Conservation (phyloP, 2,329 filamentous ascomycete genomes). For the Fusarium mundagurra region DNA sequence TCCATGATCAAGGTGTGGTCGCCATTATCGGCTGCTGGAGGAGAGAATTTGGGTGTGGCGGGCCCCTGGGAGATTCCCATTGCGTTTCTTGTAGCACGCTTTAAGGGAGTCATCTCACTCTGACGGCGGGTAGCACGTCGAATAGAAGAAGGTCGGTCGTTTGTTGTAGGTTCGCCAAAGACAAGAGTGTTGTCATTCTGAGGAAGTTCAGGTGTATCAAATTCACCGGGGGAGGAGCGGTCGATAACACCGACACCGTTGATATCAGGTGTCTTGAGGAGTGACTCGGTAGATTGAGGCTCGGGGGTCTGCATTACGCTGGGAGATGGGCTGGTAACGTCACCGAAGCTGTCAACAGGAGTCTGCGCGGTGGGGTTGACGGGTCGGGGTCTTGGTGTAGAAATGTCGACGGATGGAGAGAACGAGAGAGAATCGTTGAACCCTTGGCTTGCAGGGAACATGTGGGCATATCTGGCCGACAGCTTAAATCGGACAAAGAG, state of each 20-base stretch:
- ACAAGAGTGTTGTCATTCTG: slow-evolving; percentile 3
- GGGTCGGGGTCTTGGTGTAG: background rate
- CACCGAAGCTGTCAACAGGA: background rate
- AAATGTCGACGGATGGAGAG: background rate
- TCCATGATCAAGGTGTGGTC: background rate
- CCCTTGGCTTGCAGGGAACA: slow-evolving; percentile 46
- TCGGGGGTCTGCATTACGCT: slow-evolving; percentile 6
- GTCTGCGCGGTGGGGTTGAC: background rate
- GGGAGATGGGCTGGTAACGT: background rate
- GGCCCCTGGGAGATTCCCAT: background rate
- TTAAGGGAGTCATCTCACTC: slow-evolving; percentile 2
- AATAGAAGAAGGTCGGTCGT: background rate
- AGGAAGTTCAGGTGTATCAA: slow-evolving; percentile 19
- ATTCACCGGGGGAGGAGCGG: background rate
- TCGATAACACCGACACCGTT: slow-evolving; percentile 1
- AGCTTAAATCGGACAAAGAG: slow-evolving; percentile 53
- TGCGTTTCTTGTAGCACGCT: background rate
- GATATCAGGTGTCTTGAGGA: slow-evolving; percentile 7
- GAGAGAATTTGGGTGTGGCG: background rate
- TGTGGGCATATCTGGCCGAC: slow-evolving; percentile 43
- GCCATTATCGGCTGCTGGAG: background rate
- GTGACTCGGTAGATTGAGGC: background rate
- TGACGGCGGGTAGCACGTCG: slow-evolving; percentile 3
- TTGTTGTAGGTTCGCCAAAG: background rate
- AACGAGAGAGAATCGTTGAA: slow-evolving; percentile 38